Base-by-base conservation (phyloP, 192 early-diverging fungal genomes). In the Coemansia sp. region DNA sequence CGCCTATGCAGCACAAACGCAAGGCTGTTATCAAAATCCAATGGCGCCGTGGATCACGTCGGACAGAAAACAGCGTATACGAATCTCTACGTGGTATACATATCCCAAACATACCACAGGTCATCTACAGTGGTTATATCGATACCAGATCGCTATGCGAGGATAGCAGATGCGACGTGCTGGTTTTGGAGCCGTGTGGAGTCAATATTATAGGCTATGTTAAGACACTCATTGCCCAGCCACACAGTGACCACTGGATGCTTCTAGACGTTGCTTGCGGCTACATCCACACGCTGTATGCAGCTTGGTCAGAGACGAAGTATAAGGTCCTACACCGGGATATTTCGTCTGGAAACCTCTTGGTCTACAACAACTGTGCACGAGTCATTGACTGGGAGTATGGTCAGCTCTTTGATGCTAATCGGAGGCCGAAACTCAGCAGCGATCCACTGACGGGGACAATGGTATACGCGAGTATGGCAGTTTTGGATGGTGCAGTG, bases 361-460 rank as follows among this genome's bases (percentile, higher is more conserved):
- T 44, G 4, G 50, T 72, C 13, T 28, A 29, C 4, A 38, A 20
- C 27, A 50, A 47, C 2, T 1, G 30, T 3, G 45, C 40, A 2
- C 9, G 30, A 0, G 38, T 72, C 0, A 57, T 72, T 50, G 63
- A 65, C 37, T 72, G 70, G 70, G 63, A 59, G 3, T 61, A 50
- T 33, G 53, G 37, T 1, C 44, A 36, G 25, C 1, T 50, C 15
- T 8, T 56, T 30, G 55, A 68, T 31, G 15, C n/a, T 1, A 15
- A 15, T 10, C 15, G 4, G 13, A 17, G n/a, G 2, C 13, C 14
- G 5, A n/a, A 42, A 10, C 13, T 42, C 13, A 42, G 41, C 15
- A 9, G 41, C 15, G 41, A 42, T 42, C 29, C 17, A 17, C 4
- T 38, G n/a, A 52, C 60, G 6, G 33, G 54, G 2, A 48, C 67